Percentiles rank a stretch among this genome's conserved stretches.
Conservation (phyloP, 2,329 filamentous ascomycete species). For the Xylariaceae sp. region DNA sequence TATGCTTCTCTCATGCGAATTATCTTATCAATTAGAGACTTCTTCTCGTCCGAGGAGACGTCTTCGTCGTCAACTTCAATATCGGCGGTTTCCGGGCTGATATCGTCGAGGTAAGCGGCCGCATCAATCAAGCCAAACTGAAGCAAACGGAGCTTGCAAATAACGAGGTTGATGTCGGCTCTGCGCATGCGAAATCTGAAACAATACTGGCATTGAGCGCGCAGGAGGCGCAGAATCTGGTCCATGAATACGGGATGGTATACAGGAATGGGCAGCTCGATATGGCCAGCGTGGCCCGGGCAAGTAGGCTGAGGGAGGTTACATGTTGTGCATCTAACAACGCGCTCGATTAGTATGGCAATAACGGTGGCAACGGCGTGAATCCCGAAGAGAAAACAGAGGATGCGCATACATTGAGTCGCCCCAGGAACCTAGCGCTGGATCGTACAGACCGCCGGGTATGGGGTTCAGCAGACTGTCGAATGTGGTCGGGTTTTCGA, state of each 20-base stretch:
- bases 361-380: background rate
- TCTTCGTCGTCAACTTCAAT: conserved; percentile 46
- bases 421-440: conserved; percentile 83
- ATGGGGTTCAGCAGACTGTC: conserved; percentile 86
- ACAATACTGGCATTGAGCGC: conserved; percentile 87
- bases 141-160: conserved; percentile 79
- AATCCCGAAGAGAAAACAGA: background rate
- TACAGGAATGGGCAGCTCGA: conserved; percentile 86
- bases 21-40: conserved; percentile 46
- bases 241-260: conserved; percentile 98
- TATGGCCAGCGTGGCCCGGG: conserved; percentile 90
- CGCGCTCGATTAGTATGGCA: conserved; percentile 2
- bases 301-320: conserved; percentile 76
- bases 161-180: conserved; percentile 69
- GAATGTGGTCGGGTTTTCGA: conserved; percentile 91
- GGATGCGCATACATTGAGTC: conserved; percentile 63
- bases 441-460: conserved; percentile 86
- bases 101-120: conserved; percentile 42
- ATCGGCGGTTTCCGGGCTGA: conserved; percentile 32
- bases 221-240: conserved; percentile 76
- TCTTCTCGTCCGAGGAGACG: conserved; percentile 53
- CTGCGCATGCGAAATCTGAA: conserved; percentile 76
- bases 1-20: conserved; percentile 56
- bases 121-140: conserved; percentile 71
- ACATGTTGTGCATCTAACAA: conserved; percentile 78